Evolutionary conservation across 2,329 filamentous ascomycete genomes (phyloP), one percentile per base, ranked within the genome.

Genomic region (Aspergillus niger): DNA sequence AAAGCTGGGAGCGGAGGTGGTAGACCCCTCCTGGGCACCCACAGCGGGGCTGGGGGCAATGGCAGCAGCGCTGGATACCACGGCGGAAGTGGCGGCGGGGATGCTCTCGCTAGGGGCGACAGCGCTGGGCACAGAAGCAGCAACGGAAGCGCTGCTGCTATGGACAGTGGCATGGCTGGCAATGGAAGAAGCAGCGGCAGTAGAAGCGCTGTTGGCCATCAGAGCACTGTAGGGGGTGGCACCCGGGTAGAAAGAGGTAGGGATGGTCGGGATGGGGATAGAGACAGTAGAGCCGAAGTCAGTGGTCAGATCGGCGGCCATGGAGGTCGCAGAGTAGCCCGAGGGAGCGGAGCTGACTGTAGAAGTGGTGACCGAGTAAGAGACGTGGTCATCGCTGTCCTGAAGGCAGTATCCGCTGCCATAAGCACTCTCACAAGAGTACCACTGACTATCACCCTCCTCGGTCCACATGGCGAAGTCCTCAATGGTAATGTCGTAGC

Each of bases 391-490:
- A 39, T 61, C 55, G 26, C 66, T 66, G 6, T 62, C 55, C 63
- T 79, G 74, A 47, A 85, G 68, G 65, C 83, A 85, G 22, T 74
- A 78, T 5, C 82, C 81, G 3, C 67, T 67, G 5, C 81, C 81
- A 62, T 82, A 85, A 2, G 80, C 83, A 62, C 77, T 83, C 41
- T 77, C 70, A 71, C 84, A 86, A 22, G 70, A 69, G 66, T 84
- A 80, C 39, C 57, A 62, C 54, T 74, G 63, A 36, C 62, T 54
- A 43, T 64, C 57, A 3, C 71, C 72, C 11, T 63, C 59, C 43
- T 74, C 72, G n/a, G 72, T 74, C 72, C 72, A 74, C 80, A 86
- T 83, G 30, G 77, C 73, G 62, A 86, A 81, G 67, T 85, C 79
- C 3, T 73, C 72, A 60, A 86, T 79, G n/a, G 72, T 77, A 62